Base-by-base conservation (phyloP, 371 early-diverging fungal species). In the Basidiobolus meristosporus region DNA sequence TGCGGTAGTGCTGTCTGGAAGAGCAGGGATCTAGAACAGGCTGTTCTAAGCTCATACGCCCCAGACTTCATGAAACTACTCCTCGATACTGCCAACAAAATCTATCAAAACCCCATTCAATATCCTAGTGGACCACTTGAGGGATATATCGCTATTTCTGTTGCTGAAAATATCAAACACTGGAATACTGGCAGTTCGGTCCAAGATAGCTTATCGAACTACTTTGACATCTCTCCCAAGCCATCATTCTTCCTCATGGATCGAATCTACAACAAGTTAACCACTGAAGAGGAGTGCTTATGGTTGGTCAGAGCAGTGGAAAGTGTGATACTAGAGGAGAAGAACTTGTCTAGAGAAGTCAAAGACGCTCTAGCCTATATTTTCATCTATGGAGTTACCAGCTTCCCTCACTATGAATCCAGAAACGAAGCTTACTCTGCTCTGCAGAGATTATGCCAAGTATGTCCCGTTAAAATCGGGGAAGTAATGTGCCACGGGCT, bases 161-260 rank as follows among this genome's bases (percentile, higher is more conserved):
- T 41, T 49, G 37, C 46, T 12, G 46, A 52, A 16, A 38, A 45
- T 39, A 5, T 38, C 5, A 36, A 30, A 41, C 3, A 28, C 40
- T 40, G 12, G 11, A 16, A n/a, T 16, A 16, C 11, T 20, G 19
- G 16, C 17, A 16, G 10, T 10, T 17, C 16, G 36, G 19, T 10
- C 36, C 20, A 40, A 12, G n/a, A 20, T 15, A 31, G 15, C 41
- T 32, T 40, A 14, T 15, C 31, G 2, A 31, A 17, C 10, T 15
- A 26, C 22, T 48, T 59, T 35, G 50, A 46, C 7, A 44, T 54
- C 6, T 44, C 51, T 22, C 64, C 62, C 32, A 80, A 77, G 43
- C 66, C 71, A 31, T 75, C 84, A 10, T 77, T 81, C 43, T 57
- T 86, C 22, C 51, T 86, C 35, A 76, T 75, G 68, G 87, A 86